These are phyloP conservation scores for Pinus tabuliformis DNA, from an alignment of 75 land plant genomes.

Conservation along the genomic window DNA sequence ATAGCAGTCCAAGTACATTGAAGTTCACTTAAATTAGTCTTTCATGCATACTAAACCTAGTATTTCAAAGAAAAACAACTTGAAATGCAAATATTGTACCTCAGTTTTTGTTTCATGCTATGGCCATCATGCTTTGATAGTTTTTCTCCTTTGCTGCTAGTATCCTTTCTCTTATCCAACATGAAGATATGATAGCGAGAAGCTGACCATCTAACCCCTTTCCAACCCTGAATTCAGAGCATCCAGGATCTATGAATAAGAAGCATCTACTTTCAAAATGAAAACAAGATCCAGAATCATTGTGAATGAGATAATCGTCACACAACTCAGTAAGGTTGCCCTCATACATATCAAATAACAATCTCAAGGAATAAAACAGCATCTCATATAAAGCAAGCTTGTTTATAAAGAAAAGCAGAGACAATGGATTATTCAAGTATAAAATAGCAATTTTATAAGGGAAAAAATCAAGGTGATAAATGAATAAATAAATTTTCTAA, in stretches of 20 bases:
- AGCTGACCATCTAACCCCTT: neutral
- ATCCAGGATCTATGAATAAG: neutral
- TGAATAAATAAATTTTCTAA: neutral
- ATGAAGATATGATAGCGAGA: neutral
- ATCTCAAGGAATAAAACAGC: too few species aligned
- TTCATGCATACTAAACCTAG: neutral
- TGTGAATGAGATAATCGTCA: neutral
- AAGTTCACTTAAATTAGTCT: neutral
- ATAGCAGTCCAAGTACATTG: neutral
- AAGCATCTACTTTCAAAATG: neutral
- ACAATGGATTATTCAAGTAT: neutral
- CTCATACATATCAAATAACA: neutral
- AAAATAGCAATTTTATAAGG: neutral
- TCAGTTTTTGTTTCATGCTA: neutral
- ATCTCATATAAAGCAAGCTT: neutral
- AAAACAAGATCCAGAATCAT: neutral
- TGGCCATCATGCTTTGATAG: neutral
- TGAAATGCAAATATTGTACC: neutral
- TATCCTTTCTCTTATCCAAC: conserved; percentile 7
- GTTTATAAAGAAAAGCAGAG: neutral
- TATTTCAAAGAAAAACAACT: neutral
- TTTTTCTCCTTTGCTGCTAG: neutral
- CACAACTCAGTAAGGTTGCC: neutral
- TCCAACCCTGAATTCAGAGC: neutral
- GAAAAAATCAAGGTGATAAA: neutral